Evolutionary conservation across 2,329 filamentous ascomycete genomes (phyloP).

Genomic region (Alternaria sp.): DNA sequence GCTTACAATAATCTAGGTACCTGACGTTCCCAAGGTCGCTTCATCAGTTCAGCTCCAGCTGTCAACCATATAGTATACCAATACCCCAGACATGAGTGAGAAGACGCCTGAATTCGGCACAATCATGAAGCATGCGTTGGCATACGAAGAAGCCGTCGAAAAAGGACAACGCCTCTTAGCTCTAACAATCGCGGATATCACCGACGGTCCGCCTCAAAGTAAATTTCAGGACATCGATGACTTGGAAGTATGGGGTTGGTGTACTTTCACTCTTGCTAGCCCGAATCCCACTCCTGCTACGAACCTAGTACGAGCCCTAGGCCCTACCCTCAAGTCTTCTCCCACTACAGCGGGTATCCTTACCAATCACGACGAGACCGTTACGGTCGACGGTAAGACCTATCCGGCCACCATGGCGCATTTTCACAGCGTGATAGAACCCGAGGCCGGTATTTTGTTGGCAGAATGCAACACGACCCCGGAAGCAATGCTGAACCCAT

Average conservation of each 20-base stretch:
- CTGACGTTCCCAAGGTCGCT: background rate
- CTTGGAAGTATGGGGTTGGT: background rate
- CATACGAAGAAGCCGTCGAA: background rate
- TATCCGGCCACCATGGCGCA: background rate
- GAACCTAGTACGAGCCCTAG: background rate
- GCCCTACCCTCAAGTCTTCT: background rate
- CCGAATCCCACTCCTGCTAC: background rate
- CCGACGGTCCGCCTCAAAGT: background rate
- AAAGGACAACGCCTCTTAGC: background rate
- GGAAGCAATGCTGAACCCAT: background rate
- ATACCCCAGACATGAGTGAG: background rate
- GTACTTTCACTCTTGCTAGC: background rate
- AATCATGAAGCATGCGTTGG: background rate
- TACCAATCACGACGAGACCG: background rate
- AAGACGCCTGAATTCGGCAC: background rate
- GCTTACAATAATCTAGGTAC: background rate
- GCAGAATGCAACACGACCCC: background rate
- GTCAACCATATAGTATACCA: background rate
- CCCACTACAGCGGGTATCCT: background rate
- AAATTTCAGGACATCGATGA: background rate
- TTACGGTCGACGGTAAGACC: background rate
- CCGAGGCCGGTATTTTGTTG: background rate
- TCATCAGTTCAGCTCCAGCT: background rate
- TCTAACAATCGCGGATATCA: background rate
- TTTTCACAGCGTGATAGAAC: background rate